Evolutionary conservation across 306 rosid genomes (phyloP), one percentile per base, ranked within the genome.

Genomic region (Quercus aquifolioides): DNA sequence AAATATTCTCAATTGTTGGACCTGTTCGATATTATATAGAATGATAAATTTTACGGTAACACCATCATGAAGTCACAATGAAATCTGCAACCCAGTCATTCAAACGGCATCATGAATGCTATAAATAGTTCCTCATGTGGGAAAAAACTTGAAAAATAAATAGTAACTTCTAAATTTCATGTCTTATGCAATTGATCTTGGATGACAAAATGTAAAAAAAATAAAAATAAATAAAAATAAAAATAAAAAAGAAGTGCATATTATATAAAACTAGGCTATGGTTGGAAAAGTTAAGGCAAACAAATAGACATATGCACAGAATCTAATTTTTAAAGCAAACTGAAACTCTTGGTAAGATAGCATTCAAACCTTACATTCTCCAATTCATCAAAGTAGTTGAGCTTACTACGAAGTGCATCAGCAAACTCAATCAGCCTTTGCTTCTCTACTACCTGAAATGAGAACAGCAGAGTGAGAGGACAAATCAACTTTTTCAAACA

Each of bases 361-460:
- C 92, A 87, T 85, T 85, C 97, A 85, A 94, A 92, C 97, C 98
- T 93, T 95, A 95, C 99, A 93, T 95, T 95, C 97, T 95, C 99
- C 93, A 95, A 92, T 89, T 95, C 99, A 85, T 91, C 98, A 73
- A 93, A 95, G 90, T 91, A 95, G 85, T 95, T 93, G 80, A 93
- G 97, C 86, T 91, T 95, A 90, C 91, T 93, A 62, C 93, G 97
- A 84, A 95, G 96, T 77, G 99, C 97, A 74, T 95, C 99, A 0
- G 90, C 89, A 88, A 95, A 95, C 71, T 95, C 99, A 75, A 91
- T 89, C 74, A 95, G 86, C 62, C 92, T 86, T 85, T 95, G 97
- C 90, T 95, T 93, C 90, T 95, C 99, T 73, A 91, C 86, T 43
- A 95, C 83, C 99, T 95, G 92, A 71, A 81, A 82, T 43, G 75